phyloP scores from a whole-genome alignment of 768 basidiomycete species.

The Hydnomerulius pinastri region DNA sequence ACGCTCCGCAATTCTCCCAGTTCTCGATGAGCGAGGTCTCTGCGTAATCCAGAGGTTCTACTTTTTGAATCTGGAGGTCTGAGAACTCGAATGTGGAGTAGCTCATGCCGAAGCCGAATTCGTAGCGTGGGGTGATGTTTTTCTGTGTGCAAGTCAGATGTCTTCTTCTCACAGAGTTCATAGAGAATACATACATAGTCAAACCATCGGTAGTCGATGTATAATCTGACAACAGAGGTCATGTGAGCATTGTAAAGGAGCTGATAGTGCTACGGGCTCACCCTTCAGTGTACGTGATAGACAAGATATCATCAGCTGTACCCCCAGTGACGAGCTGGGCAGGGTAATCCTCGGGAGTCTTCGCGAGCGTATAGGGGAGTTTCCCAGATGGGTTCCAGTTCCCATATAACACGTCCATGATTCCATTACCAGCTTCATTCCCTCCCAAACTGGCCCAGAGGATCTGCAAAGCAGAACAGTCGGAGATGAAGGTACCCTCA shows the following conservation, averaged over 20 bases:
- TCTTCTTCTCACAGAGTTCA: no score
- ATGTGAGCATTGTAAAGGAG: no score
- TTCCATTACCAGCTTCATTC: constrained; percentile 66
- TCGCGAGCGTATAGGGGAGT: no score
- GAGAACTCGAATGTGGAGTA: constrained; percentile 53
- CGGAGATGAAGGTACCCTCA: neutral
- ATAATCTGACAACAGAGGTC: constrained; percentile 39
- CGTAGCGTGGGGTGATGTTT: constrained; percentile 68
- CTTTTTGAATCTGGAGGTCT: no score
- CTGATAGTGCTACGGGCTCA: no score
- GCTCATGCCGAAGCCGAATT: constrained; percentile 40
- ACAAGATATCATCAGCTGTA: constrained; percentile 30
- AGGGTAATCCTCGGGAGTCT: no score
- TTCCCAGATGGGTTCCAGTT: constrained; percentile 73
- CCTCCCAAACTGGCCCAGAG: constrained; percentile 72
- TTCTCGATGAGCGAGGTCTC: no score
- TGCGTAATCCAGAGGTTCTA: no score
- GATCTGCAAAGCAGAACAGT: constrained; percentile 29
- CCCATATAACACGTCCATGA: constrained; percentile 82
- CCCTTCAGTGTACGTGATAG: no score
- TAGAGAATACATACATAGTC: constrained; percentile 47
- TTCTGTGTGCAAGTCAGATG: constrained; percentile 36
- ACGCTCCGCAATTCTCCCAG: no score
- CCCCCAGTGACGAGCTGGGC: constrained; percentile 39
- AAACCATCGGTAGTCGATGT: constrained; percentile 69